Base-by-base conservation (phyloP, 805 yeast genomes). In the Candida suzukii region DNA sequence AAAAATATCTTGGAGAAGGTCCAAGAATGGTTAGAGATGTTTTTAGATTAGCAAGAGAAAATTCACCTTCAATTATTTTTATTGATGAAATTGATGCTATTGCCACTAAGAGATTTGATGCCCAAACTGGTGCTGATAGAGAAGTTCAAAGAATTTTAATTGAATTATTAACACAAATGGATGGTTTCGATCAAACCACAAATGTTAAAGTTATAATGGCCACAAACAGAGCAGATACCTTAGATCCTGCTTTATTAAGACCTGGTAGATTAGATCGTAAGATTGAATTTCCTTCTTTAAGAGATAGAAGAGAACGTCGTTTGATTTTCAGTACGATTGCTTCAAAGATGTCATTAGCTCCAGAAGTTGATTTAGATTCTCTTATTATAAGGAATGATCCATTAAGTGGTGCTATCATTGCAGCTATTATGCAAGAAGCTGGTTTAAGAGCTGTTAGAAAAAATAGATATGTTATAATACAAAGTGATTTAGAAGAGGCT, bases 401-500 rank as follows among this genome's bases (percentile, higher is more conserved):
- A 32, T 71, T 95, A 44, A 87, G 96, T 29, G 99, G 99, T 58
- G 99, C 95, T 12, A 77, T 91, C 43, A 93, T 93, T 59, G 98
- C 99, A 14, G 99, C 99, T 16, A 91, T 93, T 52, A 93, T 93
- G 99, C 99, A 93, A 74, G 99, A 95, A 68, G 99, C 99, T 24
- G 99, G 99, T 51, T 75, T 93, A 52, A 80, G 99, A 53, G 99
- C 99, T 2, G 98, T 93, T 37, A 84, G 99, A 70, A 93, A 91
- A 70, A 93, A 93, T 66, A 78, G 99, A 68, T 93, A 95, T 63
- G 95, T 93, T 66, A 95, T 93, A 50, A 71, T 95, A 57, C 98
- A 93, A 68, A 81, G 83, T 59, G 99, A 93, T 68, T 72, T 93
- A 60, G 99, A 93, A 63, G 99, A 93, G 69, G 99, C 99, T 7